Evolutionary conservation across 106 monocot genomes (phyloP).

Genomic region (Dactylorhiza incarnata): DNA sequence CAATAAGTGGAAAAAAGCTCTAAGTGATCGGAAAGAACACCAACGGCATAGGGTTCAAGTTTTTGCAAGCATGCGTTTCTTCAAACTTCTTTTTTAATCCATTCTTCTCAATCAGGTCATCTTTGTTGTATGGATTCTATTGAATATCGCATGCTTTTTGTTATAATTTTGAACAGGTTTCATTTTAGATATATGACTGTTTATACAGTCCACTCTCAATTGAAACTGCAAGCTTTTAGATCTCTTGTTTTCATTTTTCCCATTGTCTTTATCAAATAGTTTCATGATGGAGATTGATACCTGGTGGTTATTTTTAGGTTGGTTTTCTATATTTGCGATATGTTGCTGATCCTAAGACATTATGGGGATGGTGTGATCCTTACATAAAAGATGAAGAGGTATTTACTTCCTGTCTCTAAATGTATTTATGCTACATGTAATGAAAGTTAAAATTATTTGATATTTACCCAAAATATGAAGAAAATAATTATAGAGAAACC

Average conservation of each 20-base stretch:
- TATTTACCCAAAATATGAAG: too few species aligned
- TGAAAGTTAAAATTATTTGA: too few species aligned
- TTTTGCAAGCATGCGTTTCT: neutral
- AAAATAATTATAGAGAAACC: too few species aligned
- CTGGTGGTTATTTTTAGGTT: conserved; percentile 35
- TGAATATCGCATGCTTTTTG: neutral
- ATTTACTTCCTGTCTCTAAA: conserved; percentile 7
- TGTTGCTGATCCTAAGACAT: conserved; percentile 77
- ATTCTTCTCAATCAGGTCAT: neutral
- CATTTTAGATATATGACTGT: neutral
- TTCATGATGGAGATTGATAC: neutral
- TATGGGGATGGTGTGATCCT: conserved; percentile 87
- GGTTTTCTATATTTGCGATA: conserved; percentile 85
- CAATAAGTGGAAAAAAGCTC: too few species aligned
- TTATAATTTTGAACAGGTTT: neutral
- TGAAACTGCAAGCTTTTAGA: neutral
- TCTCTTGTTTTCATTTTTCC: neutral
- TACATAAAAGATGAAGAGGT: conserved; percentile 94
- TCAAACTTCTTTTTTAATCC: neutral
- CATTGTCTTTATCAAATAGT: neutral
- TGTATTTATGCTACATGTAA: too few species aligned
- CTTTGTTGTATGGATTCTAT: neutral
- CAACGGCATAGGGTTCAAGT: neutral
- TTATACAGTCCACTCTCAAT: neutral
- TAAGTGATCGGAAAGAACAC: too few species aligned